Evolutionary conservation across 495 filamentous ascomycete genomes (phyloP).

Genomic region (Penicillium salamii): DNA sequence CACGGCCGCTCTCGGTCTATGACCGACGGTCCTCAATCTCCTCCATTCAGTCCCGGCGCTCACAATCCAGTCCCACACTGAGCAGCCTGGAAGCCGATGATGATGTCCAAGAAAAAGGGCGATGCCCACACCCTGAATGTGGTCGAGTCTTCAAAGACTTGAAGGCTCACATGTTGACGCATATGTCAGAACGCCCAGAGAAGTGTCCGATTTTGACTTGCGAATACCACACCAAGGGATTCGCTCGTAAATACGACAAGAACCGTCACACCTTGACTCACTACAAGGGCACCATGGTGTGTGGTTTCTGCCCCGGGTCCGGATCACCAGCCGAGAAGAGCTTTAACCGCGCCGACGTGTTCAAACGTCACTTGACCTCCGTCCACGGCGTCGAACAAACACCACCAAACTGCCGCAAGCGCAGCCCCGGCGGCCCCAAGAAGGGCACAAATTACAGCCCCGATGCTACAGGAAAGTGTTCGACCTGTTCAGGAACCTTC

Average conservation of each 20-base stretch:
- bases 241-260: slow-evolving; percentile 97
- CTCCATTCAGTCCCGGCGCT: slow-evolving; percentile 55
- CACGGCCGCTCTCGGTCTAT: slow-evolving; percentile 36
- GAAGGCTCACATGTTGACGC: slow-evolving; percentile 94
- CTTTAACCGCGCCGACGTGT: slow-evolving; percentile 98
- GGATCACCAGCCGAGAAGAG: slow-evolving; percentile 94
- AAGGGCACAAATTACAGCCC: slow-evolving; percentile 60
- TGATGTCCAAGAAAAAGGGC: slow-evolving; percentile 61
- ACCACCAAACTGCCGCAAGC: slow-evolving; percentile 92
- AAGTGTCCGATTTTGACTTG: slow-evolving; percentile 95
- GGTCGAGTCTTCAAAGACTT: slow-evolving; percentile 91
- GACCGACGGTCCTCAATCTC: slow-evolving; percentile 53
- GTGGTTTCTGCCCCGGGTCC: slow-evolving; percentile 91
- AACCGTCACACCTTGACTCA: slow-evolving; percentile 98
- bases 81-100: slow-evolving; percentile 57
- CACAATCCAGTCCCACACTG: slow-evolving; percentile 51
- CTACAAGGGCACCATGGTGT: slow-evolving; percentile 99
- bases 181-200: slow-evolving; percentile 88
- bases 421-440: slow-evolving; percentile 54
- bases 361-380: slow-evolving; percentile 93
- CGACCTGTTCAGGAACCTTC: slow-evolving; percentile 89
- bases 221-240: slow-evolving; percentile 94
- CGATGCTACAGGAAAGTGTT: slow-evolving; percentile 89
- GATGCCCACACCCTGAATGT: slow-evolving; percentile 82
- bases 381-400: slow-evolving; percentile 95